Base-by-base conservation (phyloP, 1,284 basidiomycete species). In the Inonotus obliquus region DNA sequence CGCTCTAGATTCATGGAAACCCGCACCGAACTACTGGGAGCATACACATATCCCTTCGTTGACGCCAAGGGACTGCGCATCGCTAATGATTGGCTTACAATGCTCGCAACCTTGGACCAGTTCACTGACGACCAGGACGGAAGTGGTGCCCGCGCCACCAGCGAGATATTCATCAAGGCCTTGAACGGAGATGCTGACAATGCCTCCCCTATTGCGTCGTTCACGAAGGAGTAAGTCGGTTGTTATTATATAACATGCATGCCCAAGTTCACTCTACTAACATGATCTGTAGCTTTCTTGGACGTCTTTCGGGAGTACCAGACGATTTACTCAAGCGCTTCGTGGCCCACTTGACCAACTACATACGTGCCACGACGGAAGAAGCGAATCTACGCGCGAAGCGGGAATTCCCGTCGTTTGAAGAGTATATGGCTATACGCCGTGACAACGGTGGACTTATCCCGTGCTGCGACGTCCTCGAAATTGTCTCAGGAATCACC, bases 91-190 rank as follows among this genome's bases (percentile, higher is more conserved):
- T 85, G 84, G 65, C 78, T 87, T 65, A 85, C 86, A 66, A 73
- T 85, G 17, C 77, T 89, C 19, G 87, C 87, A 71, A 82, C 85
- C 49, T 76, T 87, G 58, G 87, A 89, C 69, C 86, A 88, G 71
- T 77, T 86, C 63, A 86, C 83, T 68, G 86, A 89, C 67, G 85
- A 85, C 57, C 85, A 86, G 72, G 78, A 75, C 65, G 81, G 80
- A 21, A 72, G 72, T 60, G 84, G 82, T 57, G 86, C 84, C 37
- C 73, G 77, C 41, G 71, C 73, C 39, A 86, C 83, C 39, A 81
- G 84, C 19, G 74, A 78, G 39, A 73, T 80, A n/a, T 81, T 84
- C 64, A 72, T 82, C 60, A 78, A 81, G 57, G 78, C 80, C 10
- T 77, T 87, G 77, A 75, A 72, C 59, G 75, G 84, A 66, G 70